Base-by-base conservation (phyloP, 2,329 filamentous ascomycete species). In the Biscogniauxia marginata region DNA sequence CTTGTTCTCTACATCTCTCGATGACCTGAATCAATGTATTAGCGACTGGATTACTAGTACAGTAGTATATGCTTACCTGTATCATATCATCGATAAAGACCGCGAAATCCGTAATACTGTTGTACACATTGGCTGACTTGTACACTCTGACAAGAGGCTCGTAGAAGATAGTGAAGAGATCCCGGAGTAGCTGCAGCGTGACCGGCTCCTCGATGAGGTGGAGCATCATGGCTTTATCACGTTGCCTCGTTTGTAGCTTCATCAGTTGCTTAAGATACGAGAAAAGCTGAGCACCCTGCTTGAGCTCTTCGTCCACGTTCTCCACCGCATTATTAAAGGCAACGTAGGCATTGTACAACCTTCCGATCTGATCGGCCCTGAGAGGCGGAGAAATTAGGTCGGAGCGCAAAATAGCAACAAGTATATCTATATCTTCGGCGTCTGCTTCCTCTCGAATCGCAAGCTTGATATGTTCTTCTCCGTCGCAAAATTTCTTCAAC, bases 151-250 rank as follows among this genome's bases (percentile, higher is more conserved):
- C 91, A 20, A 99, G 85, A 0, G 95, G 95, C 71, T 99, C 95
- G 75, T 99, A 99, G 77, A 99, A 99, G 70, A 99, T 98, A 30
- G 92, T 96, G 73, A 99, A 98, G 21, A 99, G 82, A 68, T 99
- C 95, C 49, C 92, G 86, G 82, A 99, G 95, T 23, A 99, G 82
- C 70, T 96, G 89, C n/a, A 99, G 80, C 0, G 95, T 98, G n/a
- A 93, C 93, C 0, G 95, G 91, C 76, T 99, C 93, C 74, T 98
- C 93, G 52, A 99, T 95, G 67, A 98, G 87, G 60, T 87, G 85
- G 53, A 97, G 79, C 93, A 99, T 98, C 93, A 96, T 97, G 25
- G 87, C 80, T 84, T 99, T 99, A 73, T 99, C 95, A 49, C 93
- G 84, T 69, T 96, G 91, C 49, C 95, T 84, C 9, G 91, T 93